These are phyloP conservation scores for Rhododendron kiyosumense DNA, from an alignment of 148 eudicot genomes.

Conservation along the genomic window DNA sequence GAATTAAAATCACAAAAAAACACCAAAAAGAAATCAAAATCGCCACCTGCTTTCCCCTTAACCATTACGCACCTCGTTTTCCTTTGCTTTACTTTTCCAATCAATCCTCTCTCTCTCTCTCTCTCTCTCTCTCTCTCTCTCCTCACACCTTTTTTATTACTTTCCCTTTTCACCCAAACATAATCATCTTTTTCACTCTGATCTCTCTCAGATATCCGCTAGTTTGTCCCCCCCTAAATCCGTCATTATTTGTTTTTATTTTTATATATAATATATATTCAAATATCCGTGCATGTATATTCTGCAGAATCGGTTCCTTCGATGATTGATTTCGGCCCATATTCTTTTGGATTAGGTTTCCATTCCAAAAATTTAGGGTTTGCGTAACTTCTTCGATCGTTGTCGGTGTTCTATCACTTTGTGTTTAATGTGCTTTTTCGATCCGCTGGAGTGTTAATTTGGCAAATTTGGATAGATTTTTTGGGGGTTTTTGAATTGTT, in stretches of 20 bases:
- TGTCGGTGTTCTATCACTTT: background rate
- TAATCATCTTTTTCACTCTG: background rate
- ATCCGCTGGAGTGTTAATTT: background rate
- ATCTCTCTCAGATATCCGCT: background rate
- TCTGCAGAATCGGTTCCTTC: background rate
- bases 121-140: background rate
- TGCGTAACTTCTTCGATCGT: background rate
- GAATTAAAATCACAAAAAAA: no score
- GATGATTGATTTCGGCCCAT: background rate
- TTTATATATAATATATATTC: background rate
- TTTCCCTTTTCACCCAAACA: background rate
- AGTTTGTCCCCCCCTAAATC: background rate
- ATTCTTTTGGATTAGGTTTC: slow-evolving; percentile 22
- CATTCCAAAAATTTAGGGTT: slow-evolving; percentile 26
- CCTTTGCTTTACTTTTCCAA: slow-evolving; percentile 5
- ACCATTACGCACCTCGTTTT: slow-evolving; percentile 4
- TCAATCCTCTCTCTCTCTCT: background rate
- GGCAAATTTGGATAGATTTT: slow-evolving; percentile 3
- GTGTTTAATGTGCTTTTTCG: background rate
- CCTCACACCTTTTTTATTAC: background rate
- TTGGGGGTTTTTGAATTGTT: background rate
- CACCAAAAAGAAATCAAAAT: background rate
- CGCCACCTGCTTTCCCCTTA: slow-evolving; percentile 8
- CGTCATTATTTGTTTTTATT: background rate
- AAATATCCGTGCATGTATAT: background rate